Evolutionary conservation across 257 asterid species (phyloP).

Genomic region (Haberlea rhodopensis): DNA sequence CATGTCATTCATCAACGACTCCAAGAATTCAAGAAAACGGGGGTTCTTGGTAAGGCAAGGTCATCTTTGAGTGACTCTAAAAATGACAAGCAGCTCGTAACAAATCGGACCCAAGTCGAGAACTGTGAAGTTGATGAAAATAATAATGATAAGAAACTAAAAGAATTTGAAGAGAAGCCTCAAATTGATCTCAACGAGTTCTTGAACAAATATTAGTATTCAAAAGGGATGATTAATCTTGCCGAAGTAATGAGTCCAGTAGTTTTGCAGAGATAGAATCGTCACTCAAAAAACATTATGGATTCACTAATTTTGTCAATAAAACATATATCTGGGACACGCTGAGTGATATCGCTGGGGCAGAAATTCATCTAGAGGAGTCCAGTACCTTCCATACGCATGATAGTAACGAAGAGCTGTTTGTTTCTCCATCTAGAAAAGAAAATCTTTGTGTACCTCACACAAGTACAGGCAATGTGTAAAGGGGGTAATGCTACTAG

Average conservation of each 20-base stretch:
- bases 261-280: constrained; percentile 42
- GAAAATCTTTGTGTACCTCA: no score
- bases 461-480: no score
- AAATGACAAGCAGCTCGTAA: constrained; percentile 27
- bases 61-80: constrained; percentile 49
- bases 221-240: constrained; percentile 46
- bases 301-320: constrained; percentile 37
- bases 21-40: constrained; percentile 74
- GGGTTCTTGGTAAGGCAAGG: constrained; percentile 42
- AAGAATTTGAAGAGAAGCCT: constrained; percentile 55
- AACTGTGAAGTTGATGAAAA: constrained; percentile 30
- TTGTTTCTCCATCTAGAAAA: constrained; percentile 46
- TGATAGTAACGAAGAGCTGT: constrained; percentile 48
- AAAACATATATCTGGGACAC: constrained; percentile 69
- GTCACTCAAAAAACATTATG: constrained; percentile 36
- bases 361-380: constrained; percentile 44
- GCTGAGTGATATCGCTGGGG: constrained; percentile 56
- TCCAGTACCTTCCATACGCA: constrained; percentile 38
- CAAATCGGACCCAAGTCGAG: constrained; percentile 29
- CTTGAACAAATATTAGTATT: constrained; percentile 84
- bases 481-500: no score
- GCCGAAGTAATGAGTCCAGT: constrained; percentile 29
- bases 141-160: constrained; percentile 35
- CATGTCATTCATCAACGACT: constrained; percentile 93
- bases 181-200: constrained; percentile 87